Evolutionary conservation across 768 basidiomycete genomes (phyloP).

Genomic region (Calocybe indica): DNA sequence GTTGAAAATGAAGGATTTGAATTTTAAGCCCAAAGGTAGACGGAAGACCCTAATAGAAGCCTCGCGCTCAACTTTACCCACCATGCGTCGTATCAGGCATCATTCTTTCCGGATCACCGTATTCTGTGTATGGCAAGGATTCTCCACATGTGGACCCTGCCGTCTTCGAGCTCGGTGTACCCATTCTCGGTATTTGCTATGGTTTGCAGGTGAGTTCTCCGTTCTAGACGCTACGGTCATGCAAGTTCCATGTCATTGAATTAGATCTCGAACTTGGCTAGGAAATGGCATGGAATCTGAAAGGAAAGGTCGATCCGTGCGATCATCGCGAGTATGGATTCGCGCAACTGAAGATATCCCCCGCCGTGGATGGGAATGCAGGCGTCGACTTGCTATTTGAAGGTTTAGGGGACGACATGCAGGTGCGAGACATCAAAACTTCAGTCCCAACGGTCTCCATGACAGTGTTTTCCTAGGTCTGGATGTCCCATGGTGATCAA

Average conservation of each 20-base stretch:
- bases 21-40: slow-evolving; percentile 91
- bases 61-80: background rate
- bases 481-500: slow-evolving; percentile 99
- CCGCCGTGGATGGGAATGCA: slow-evolving; percentile 43
- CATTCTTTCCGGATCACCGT: slow-evolving; percentile 96
- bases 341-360: slow-evolving; percentile 72
- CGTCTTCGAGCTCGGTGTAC: slow-evolving; percentile 83
- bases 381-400: slow-evolving; percentile 76
- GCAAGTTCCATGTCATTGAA: too few species aligned
- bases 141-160: slow-evolving; percentile 93
- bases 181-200: slow-evolving; percentile 96
- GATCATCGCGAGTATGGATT: slow-evolving; percentile 95
- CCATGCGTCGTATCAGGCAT: slow-evolving; percentile 48
- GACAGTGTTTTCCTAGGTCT: slow-evolving; percentile 55
- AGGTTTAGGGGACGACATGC: slow-evolving; percentile 82
- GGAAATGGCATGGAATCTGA: slow-evolving; percentile 90
- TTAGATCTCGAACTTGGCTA: slow-evolving; percentile 22
- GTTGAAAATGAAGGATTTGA: slow-evolving; percentile 77
- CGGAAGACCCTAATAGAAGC: too few species aligned
- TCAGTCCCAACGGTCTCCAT: background rate
- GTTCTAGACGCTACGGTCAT: background rate
- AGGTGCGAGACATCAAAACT: slow-evolving; percentile 41
- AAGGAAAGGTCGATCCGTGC: slow-evolving; percentile 79
- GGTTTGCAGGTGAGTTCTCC: slow-evolving; percentile 71
- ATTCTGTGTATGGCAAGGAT: slow-evolving; percentile 92